These are phyloP conservation scores for Xylaria venustula DNA, from an alignment of 495 filamentous ascomycete species.

Conservation along the genomic window DNA sequence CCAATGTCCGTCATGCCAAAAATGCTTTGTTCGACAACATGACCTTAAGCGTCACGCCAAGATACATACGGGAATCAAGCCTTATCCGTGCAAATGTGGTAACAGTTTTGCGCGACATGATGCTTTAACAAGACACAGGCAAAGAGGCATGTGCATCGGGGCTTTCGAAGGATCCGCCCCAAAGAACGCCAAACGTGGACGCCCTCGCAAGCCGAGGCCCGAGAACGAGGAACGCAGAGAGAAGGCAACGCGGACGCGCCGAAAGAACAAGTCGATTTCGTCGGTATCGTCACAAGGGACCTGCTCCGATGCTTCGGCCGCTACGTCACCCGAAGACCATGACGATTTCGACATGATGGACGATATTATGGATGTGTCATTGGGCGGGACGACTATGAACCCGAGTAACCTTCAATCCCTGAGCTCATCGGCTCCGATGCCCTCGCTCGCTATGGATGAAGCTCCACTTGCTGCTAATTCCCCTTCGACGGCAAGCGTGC, in stretches of 20 bases:
- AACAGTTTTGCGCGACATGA: conserved; percentile 91
- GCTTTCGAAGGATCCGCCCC: conserved; percentile 81
- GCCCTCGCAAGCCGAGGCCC: conserved; percentile 46
- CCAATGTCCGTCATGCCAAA: conserved; percentile 81
- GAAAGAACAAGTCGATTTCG: conserved; percentile 51
- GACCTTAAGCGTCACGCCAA: conserved; percentile 96
- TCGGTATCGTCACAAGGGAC: conserved; percentile 47
- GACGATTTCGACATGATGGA: conserved; percentile 46
- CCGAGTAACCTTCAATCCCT: conserved; percentile 35
- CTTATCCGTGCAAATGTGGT: conserved; percentile 86
- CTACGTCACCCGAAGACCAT: conserved; percentile 42
- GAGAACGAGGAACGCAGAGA: conserved; percentile 63
- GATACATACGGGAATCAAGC: conserved; percentile 91
- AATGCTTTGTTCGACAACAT: conserved; percentile 94
- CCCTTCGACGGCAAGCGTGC: conserved; percentile 37
- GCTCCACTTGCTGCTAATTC: conserved; percentile 33
- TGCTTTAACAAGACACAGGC: conserved; percentile 88
- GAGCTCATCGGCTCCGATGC: conserved; percentile 39
- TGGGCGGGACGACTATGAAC: conserved; percentile 39
- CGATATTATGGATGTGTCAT: conserved; percentile 44
- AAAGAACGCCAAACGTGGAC: conserved; percentile 50
- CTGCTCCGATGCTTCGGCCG: conserved; percentile 47
- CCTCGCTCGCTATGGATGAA: conserved; percentile 25
- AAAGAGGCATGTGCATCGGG: conserved; percentile 91
- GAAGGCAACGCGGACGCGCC: conserved; percentile 56